phyloP scores from a whole-genome alignment of 192 early-diverging fungal species.

The Neocallimastix lanati region DNA sequence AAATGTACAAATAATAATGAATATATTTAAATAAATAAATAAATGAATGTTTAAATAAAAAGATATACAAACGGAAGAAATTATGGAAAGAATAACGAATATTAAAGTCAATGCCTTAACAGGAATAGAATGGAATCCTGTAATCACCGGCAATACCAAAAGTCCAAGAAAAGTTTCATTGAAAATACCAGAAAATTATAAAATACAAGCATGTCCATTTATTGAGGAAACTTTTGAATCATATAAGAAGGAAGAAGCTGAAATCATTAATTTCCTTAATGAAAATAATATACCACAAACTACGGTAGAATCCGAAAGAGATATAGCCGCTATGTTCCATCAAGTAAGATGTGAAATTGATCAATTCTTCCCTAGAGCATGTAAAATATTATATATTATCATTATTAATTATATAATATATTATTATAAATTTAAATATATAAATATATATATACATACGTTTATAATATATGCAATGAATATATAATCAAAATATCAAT shows the following conservation, averaged over 20 bases:
- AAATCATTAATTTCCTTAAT: background rate
- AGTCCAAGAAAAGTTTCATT: background rate
- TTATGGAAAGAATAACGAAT: background rate
- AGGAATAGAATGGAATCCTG: background rate
- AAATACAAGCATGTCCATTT: background rate
- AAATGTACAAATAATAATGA: no score
- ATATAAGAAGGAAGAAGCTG: background rate
- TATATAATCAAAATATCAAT: no score
- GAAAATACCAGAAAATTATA: background rate
- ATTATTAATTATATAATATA: no score
- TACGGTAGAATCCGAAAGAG: background rate
- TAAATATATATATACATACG: no score
- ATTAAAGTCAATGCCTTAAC: background rate
- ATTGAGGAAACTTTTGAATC: background rate
- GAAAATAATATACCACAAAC: background rate
- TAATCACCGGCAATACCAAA: background rate
- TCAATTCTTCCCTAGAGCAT: background rate
- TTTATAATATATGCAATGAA: no score
- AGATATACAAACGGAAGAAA: background rate
- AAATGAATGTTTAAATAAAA: no score
- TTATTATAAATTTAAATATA: no score
- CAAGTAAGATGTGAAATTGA: background rate
- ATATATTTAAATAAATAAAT: no score
- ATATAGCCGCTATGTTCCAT: background rate
- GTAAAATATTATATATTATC: background rate